A percentile compares a stretch with the other conserved stretches of the same genome.
phyloP scores from a whole-genome alignment of 140 eudicot genomes.

The Ambrosia hybrid region DNA sequence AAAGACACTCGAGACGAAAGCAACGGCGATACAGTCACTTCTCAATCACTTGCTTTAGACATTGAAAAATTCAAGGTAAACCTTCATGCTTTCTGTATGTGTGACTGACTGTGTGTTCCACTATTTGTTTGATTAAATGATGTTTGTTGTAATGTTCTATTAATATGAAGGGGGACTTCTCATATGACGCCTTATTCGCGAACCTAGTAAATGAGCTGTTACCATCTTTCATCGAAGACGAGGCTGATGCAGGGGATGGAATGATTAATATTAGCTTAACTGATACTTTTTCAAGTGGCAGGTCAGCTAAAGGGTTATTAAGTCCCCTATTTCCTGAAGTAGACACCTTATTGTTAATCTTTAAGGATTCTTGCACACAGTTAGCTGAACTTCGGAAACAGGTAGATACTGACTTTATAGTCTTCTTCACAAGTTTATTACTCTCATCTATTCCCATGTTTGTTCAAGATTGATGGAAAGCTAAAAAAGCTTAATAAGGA shows the following conservation, averaged over 20 bases:
- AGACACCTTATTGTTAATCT: constrained; percentile 57
- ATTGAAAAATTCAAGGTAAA: constrained; percentile 68
- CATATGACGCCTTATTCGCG: constrained; percentile 67
- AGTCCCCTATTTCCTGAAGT: constrained; percentile 76
- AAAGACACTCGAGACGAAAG: constrained; percentile 38
- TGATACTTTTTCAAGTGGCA: constrained; percentile 40
- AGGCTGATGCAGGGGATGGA: constrained; percentile 48
- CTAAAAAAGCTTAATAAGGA: constrained; percentile 67
- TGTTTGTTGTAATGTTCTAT: background rate
- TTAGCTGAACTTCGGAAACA: constrained; percentile 58
- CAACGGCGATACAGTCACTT: constrained; percentile 6
- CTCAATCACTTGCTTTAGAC: constrained; percentile 51
- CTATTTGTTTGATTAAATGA: constrained; percentile 5
- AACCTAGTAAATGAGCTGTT: constrained; percentile 61
- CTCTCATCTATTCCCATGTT: constrained; percentile 15
- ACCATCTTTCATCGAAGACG: constrained; percentile 69
- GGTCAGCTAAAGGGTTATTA: constrained; percentile 35
- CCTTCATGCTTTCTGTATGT: background rate
- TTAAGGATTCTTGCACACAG: constrained; percentile 65
- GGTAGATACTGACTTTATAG: constrained; percentile 30
- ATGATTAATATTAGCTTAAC: constrained; percentile 25
- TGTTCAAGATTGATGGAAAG: constrained; percentile 56
- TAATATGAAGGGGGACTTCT: constrained; percentile 67
- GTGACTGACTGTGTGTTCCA: background rate
- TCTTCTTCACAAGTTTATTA: constrained; percentile 3